Evolutionary conservation across 495 filamentous ascomycete genomes (phyloP).

Genomic region (Aspergillus taichungensis): DNA sequence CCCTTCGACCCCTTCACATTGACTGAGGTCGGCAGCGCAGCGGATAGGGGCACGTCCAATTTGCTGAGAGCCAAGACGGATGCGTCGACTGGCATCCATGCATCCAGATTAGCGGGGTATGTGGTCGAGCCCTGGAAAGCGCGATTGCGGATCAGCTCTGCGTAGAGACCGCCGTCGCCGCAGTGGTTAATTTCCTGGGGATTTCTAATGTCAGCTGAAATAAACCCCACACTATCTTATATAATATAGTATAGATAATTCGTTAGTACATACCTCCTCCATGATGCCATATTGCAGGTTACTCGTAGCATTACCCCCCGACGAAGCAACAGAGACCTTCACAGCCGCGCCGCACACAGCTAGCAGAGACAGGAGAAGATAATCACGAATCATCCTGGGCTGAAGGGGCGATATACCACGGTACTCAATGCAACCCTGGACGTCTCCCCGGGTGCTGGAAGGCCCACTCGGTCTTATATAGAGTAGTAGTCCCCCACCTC

Average conservation of each 20-base stretch:
- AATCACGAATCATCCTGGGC: constrained; percentile 14
- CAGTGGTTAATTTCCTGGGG: constrained; percentile 62
- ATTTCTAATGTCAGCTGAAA: not conserved
- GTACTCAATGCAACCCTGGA: no score
- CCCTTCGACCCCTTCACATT: constrained; percentile 39
- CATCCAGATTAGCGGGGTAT: constrained; percentile 39
- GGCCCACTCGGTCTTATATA: no score
- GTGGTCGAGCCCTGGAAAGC: constrained; percentile 53
- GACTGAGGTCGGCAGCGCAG: constrained; percentile 53
- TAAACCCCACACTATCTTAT: no score
- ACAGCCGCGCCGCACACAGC: constrained; percentile 21
- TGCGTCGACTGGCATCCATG: constrained; percentile 46
- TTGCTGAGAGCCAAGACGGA: constrained; percentile 44
- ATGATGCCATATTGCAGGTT: constrained; percentile 49
- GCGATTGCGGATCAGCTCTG: constrained; percentile 61
- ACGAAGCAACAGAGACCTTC: constrained; percentile 33
- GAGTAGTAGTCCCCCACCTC: no score
- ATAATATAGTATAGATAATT: not conserved
- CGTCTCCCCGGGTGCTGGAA: no score
- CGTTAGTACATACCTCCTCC: constrained; percentile 39
- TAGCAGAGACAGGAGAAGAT: constrained; percentile 20
- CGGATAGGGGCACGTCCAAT: constrained; percentile 45
- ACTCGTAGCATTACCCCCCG: constrained; percentile 43
- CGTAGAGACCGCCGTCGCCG: constrained; percentile 70
- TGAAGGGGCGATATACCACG: no score